Conservation (phyloP, 768 basidiomycete genomes). For the Calocera cornea region DNA sequence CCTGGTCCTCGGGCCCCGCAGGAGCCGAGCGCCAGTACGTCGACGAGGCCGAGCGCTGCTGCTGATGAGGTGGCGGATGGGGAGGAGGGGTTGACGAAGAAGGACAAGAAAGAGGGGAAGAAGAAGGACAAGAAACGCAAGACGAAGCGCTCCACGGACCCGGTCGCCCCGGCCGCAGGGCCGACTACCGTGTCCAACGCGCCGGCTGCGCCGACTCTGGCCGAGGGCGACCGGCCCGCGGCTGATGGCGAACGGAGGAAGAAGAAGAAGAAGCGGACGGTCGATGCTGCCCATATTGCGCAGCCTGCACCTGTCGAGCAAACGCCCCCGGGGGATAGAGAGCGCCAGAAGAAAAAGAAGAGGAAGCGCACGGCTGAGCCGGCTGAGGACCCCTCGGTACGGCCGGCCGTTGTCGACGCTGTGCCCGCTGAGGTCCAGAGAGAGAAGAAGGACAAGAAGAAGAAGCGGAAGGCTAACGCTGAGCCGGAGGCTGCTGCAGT, state of each 20-base stretch:
- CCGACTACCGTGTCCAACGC: no score
- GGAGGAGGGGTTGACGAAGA: conserved; percentile 13
- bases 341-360: neutral
- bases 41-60: conserved; percentile 2
- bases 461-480: neutral
- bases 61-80: conserved; percentile 10
- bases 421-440: no score
- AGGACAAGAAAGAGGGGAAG: conserved; percentile 14
- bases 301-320: no score
- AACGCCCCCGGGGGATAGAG: no score
- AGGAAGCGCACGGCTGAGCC: neutral
- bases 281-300: neutral
- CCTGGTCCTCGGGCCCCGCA: no score
- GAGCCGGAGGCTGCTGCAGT: neutral
- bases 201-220: no score
- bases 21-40: no score
- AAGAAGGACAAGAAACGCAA: conserved; percentile 8
- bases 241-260: neutral
- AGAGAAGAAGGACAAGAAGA: neutral
- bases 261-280: neutral
- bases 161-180: no score
- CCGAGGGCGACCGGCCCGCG: neutral
- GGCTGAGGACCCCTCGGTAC: no score
- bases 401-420: no score
- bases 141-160: neutral